Evolutionary conservation across 768 basidiomycete species (phyloP).

Genomic region (Asterophora lycoperdoides): DNA sequence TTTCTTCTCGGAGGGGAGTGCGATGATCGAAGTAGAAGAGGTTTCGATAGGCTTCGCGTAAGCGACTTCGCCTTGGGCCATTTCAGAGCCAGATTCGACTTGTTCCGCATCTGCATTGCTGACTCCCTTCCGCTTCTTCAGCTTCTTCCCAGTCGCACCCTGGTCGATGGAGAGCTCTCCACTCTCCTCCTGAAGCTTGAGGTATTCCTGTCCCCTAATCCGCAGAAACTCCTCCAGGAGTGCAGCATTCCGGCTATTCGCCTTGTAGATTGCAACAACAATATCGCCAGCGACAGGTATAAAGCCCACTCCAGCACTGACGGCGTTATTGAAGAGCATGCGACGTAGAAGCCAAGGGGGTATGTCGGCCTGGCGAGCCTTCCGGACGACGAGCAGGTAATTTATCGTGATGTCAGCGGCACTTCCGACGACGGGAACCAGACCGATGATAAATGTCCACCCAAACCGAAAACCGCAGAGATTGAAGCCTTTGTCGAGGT

Average conservation of each 20-base stretch:
- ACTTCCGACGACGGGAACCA: slow-evolving; percentile 70
- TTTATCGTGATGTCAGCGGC: slow-evolving; percentile 58
- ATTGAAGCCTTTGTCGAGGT: slow-evolving; percentile 83
- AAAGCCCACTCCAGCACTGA: slow-evolving; percentile 61
- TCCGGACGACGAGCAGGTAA: slow-evolving; percentile 73
- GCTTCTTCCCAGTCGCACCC: slow-evolving; percentile 6
- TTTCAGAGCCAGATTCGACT: slow-evolving; percentile 54
- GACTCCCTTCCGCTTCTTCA: slow-evolving; percentile 14
- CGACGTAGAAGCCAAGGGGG: slow-evolving; percentile 59
- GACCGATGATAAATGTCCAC: slow-evolving; percentile 78
- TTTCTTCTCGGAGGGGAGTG: background rate
- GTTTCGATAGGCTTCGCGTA: slow-evolving; percentile 1
- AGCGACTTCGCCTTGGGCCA: slow-evolving; percentile 32
- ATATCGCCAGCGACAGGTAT: slow-evolving; percentile 77
- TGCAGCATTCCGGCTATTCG: slow-evolving; percentile 85
- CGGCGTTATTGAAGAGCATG: slow-evolving; percentile 75
- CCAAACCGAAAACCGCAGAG: slow-evolving; percentile 82
- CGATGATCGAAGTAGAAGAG: background rate
- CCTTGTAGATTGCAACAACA: slow-evolving; percentile 71
- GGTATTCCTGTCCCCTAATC: slow-evolving; percentile 68
- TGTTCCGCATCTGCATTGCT: slow-evolving; percentile 36
- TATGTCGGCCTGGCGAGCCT: slow-evolving; percentile 68
- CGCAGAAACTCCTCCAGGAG: slow-evolving; percentile 83
- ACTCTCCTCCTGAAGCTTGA: slow-evolving; percentile 46
- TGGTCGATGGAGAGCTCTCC: slow-evolving; percentile 15